Evolutionary conservation across 441 rosid genomes (phyloP).

Genomic region (Capsella rubella): DNA sequence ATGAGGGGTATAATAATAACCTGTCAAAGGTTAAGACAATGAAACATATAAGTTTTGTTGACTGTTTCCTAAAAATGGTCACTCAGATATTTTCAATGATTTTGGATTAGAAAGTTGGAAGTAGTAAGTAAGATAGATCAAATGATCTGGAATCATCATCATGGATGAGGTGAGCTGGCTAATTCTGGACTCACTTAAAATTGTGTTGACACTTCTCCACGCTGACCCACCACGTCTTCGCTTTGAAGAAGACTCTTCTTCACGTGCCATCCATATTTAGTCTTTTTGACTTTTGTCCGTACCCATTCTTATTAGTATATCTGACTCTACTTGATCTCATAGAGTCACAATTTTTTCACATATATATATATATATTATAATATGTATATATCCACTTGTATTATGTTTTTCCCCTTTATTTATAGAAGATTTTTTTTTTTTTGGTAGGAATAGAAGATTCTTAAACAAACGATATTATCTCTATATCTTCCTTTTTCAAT

Average conservation of each 20-base stretch:
- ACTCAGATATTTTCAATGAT: conserved; percentile 28
- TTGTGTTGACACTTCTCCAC: conserved; percentile 38
- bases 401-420: too few relatives aligned
- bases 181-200: conserved; percentile 7
- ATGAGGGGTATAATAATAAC: not conserved
- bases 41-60: conserved; percentile 15
- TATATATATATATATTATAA: too few relatives aligned
- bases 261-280: not conserved
- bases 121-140: too few relatives aligned
- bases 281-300: conserved; percentile 27
- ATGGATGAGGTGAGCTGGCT: conserved; percentile 26
- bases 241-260: conserved; percentile 23
- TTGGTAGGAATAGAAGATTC: too few relatives aligned
- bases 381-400: too few relatives aligned
- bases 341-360: too few relatives aligned
- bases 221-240: conserved; percentile 37
- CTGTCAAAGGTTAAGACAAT: not conserved
- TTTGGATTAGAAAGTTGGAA: conserved; percentile 3
- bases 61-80: not conserved
- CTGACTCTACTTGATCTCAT: not conserved
- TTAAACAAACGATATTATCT: too few relatives aligned
- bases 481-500: too few relatives aligned
- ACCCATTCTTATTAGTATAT: too few relatives aligned
- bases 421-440: too few relatives aligned
- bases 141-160: too few relatives aligned